Percentiles rank a stretch among this genome's conserved stretches.
Evolutionary conservation across 805 yeast genomes (phyloP).

Genomic region (Cyberlindnera galapagoensis): DNA sequence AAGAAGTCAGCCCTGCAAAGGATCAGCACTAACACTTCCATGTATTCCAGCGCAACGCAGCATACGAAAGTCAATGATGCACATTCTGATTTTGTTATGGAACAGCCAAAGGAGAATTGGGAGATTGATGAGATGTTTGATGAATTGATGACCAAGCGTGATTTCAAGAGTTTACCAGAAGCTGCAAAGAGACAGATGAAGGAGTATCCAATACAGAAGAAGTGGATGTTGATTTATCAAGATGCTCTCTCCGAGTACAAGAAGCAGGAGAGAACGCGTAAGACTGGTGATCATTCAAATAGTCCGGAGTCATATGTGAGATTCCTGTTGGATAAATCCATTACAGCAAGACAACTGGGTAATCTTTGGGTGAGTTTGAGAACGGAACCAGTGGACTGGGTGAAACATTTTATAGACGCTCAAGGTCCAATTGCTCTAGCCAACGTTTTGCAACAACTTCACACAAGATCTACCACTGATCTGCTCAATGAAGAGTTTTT

Average conservation of each 20-base stretch:
- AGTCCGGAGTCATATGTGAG: constrained; percentile 75
- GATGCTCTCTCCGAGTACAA: constrained; percentile 75
- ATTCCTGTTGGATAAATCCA: constrained; percentile 60
- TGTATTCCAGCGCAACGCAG: constrained; percentile 9
- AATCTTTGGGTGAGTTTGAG: constrained; percentile 87
- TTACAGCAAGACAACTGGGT: constrained; percentile 64
- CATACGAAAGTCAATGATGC: constrained; percentile 4
- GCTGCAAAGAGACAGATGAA: constrained; percentile 73
- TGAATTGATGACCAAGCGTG: constrained; percentile 78
- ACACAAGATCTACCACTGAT: constrained; percentile 22
- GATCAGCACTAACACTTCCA: constrained; percentile 18
- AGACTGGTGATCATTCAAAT: constrained; percentile 20
- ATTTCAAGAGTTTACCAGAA: constrained; percentile 62
- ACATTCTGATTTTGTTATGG: constrained; percentile 31
- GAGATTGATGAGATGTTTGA: constrained; percentile 71
- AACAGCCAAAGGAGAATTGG: constrained; percentile 58
- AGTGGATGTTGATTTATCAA: constrained; percentile 88
- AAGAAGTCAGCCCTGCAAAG: constrained; percentile 19
- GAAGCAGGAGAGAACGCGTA: constrained; percentile 35
- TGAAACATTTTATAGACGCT: constrained; percentile 60
- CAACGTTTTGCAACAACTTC: constrained; percentile 52
- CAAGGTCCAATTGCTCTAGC: constrained; percentile 82
- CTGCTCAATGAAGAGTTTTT: constrained; percentile 35
- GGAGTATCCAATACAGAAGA: constrained; percentile 66
- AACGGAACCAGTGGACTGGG: constrained; percentile 87